Evolutionary conservation across 352 stramenopile genomes (phyloP), one percentile per base, ranked within the genome.

Genomic region (Phytophthora multivora): DNA sequence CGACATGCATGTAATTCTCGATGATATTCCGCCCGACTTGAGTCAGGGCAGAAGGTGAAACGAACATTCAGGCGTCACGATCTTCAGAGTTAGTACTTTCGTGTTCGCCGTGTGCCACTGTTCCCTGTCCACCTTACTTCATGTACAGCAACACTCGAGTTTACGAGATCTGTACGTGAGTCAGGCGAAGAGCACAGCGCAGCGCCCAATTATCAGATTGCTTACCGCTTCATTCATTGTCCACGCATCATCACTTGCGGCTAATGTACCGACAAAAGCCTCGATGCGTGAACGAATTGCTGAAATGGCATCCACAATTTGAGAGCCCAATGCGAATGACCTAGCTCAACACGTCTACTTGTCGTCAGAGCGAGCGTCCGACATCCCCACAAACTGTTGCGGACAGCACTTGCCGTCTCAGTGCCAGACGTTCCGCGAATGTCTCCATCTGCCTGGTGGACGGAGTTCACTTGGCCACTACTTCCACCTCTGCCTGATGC

Each of bases 381-480:
- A 13, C 49, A 38, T n/a, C 25, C 11, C 3, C 8, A 19, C 25
- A 26, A 30, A 23, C 35, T 45, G 16, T 6, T 49, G 43, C 35
- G 53, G 41, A 54, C 42, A 61, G 43, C 53, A 5, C 26, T 28
- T 43, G 36, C 18, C 30, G 10, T 30, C 30, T 51, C 48, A 56
- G 15, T 25, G n/a, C 40, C 40, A 51, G 43, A 31, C 51, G 59
- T 60, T 66, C 53, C 41, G 50, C 31, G 8, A 11, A 38, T 48
- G 13, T 57, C 33, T 52, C 9, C 16, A 39, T 21, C 16, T 35
- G 26, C 11, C 31, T 19, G 25, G 15, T 23, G 21, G 23, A 21
- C 25, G 5, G 4, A 6, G 30, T 19, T 23, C 21, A 23, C 21
- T 23, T 23, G 21, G 28, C 28, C 30, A 21, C 31, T 33, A 38